Conservation (phyloP, 1,139 yeast genomes). For the Blastobotrys ciferrii region DNA sequence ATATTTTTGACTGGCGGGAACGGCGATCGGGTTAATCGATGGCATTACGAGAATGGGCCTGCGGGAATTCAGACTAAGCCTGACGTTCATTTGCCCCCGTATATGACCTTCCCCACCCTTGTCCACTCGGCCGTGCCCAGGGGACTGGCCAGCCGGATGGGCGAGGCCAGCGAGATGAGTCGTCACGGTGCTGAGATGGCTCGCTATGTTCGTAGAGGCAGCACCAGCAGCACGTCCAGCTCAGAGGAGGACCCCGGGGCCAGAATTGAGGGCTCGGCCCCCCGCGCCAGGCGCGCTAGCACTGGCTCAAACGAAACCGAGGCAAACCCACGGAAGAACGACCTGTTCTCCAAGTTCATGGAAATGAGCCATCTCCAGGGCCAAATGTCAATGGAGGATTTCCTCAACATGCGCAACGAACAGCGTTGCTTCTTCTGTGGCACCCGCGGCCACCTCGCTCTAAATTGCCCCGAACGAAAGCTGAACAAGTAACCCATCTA, state of each 20-base stretch:
- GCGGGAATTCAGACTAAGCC: conserved; percentile 1
- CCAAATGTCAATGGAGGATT: neutral
- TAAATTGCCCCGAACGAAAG: conserved; percentile 4
- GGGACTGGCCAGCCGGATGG: conserved; percentile 8
- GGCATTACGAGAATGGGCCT: conserved; percentile 5
- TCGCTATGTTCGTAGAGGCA: conserved; percentile 4
- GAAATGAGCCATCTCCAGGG: conserved; percentile 1
- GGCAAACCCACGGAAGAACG: neutral
- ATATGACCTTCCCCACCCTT: conserved; percentile 9
- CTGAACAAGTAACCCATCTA: neutral
- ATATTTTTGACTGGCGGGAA: conserved; percentile 1
- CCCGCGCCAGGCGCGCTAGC: neutral
- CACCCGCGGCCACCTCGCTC: conserved; percentile 12
- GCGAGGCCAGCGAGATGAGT: conserved; percentile 10
- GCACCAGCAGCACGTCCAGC: neutral
- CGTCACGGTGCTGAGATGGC: conserved; percentile 8
- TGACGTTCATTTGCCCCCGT: conserved; percentile 7
- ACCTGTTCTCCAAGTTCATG: conserved; percentile 1
- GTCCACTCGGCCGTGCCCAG: conserved; percentile 5
- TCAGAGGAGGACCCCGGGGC: neutral
- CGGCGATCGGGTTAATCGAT: neutral
- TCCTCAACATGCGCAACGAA: neutral
- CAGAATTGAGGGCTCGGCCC: neutral
- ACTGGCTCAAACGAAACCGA: conserved; percentile 7
- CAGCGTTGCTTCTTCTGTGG: conserved; percentile 6